Evolutionary conservation across 1,284 basidiomycete species (phyloP).

Genomic region (Coniferiporia weirii): DNA sequence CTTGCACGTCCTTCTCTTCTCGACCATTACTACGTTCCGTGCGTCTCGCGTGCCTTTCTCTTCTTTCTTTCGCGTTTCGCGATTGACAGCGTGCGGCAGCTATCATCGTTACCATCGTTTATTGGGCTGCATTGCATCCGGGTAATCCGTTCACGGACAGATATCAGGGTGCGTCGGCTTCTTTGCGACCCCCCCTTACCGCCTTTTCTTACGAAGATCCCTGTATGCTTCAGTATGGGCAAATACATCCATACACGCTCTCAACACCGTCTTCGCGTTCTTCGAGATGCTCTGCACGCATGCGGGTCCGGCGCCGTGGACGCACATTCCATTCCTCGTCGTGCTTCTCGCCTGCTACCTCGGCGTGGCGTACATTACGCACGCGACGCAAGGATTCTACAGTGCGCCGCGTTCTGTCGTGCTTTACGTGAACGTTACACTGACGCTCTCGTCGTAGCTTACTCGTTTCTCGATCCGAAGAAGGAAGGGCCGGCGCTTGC

Average conservation of each 20-base stretch:
- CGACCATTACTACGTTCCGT: constrained; percentile 58
- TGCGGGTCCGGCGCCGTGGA: constrained; percentile 48
- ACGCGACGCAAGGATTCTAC: constrained; percentile 55
- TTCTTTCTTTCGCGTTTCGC: neutral
- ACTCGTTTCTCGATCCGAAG: constrained; percentile 41
- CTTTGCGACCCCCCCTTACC: neutral
- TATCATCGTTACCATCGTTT: constrained; percentile 62
- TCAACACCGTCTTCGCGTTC: constrained; percentile 54
- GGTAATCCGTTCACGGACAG: constrained; percentile 35
- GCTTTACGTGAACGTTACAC: neutral
- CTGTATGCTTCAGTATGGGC: constrained; percentile 39
- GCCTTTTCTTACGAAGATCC: neutral
- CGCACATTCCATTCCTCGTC: constrained; percentile 41
- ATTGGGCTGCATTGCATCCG: constrained; percentile 51
- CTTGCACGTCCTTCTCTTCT: constrained; percentile 49
- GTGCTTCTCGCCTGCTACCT: constrained; percentile 53
- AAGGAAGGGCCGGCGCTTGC: constrained; percentile 33
- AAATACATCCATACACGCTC: constrained; percentile 55
- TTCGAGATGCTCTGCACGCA: constrained; percentile 57
- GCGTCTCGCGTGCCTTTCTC: constrained; percentile 28
- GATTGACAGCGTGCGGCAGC: constrained; percentile 34
- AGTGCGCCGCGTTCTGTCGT: constrained; percentile 33
- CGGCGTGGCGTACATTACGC: constrained; percentile 61
- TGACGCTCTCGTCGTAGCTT: constrained; percentile 30
- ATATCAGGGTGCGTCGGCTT: constrained; percentile 32